Evolutionary conservation across 148 eudicot species (phyloP), one percentile per base, ranked within the genome.

Genomic region (Limonium bicolor): DNA sequence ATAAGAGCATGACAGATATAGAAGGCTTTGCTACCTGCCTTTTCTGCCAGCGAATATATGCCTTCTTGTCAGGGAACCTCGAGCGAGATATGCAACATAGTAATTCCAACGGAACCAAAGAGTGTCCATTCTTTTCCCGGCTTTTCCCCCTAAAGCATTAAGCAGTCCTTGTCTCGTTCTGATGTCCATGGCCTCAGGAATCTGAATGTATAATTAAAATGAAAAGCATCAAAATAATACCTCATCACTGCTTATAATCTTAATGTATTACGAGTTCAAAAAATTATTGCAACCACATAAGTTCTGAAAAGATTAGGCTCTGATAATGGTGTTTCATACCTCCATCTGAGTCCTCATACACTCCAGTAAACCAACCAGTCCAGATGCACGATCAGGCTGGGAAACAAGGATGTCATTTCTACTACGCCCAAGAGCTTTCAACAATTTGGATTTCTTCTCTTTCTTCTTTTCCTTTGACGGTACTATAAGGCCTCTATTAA

Each of bases 281-380:
- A n/a, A n/a, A n/a, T n/a, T n/a, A n/a, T n/a, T n/a, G n/a, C n/a
- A n/a, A n/a, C n/a, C n/a, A n/a, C n/a, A n/a, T n/a, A n/a, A n/a
- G n/a, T n/a, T n/a, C n/a, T n/a, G n/a, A n/a, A n/a, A n/a, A n/a
- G n/a, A n/a, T n/a, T n/a, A n/a, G n/a, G n/a, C n/a, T n/a, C n/a
- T n/a, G n/a, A n/a, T n/a, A n/a, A n/a, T n/a, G n/a, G n/a, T n/a
- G n/a, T n/a, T n/a, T n/a, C n/a, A n/a, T n/a, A n/a, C 99, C 99
- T 92, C 99, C 99, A 92, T 85, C 74, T 92, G 99, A 42, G 77
- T 69, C 49, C 99, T 88, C 95, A 81, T 85, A 17, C 75, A 69
- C 76, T 92, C 99, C 62, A 92, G 65, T 49, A 92, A 69, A 51
- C 95, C 81, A 53, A 76, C 85, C 70, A 92, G 61, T 34, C 99